phyloP scores from a whole-genome alignment of 2,329 filamentous ascomycete genomes.

The Didymella pinodella region DNA sequence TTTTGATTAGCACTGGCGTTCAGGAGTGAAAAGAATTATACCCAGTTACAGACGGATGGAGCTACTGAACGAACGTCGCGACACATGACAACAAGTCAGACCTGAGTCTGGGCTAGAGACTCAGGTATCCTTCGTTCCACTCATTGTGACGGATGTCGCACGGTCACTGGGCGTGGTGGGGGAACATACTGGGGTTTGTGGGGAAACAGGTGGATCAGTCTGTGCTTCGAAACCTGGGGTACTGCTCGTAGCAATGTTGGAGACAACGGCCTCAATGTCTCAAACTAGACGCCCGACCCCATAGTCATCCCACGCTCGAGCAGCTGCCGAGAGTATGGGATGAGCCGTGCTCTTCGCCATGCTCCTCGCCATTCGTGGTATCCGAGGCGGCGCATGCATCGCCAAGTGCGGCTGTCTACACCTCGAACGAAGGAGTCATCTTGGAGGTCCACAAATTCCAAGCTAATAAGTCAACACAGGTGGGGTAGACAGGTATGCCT shows the following conservation, averaged over 20 bases:
- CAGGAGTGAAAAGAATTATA: conserved; percentile 9
- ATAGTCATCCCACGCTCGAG: conserved; percentile 8
- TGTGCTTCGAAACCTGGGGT: conserved; percentile 14
- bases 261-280: background rate
- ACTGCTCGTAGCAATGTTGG: conserved; percentile 22
- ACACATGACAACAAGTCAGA: background rate
- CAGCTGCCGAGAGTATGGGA: conserved; percentile 12
- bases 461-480: background rate
- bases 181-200: background rate
- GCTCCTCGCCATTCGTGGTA: conserved; percentile 1
- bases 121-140: background rate
- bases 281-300: background rate
- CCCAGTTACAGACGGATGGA: conserved; percentile 6
- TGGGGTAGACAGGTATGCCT: background rate
- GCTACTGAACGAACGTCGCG: background rate
- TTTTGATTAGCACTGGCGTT: conserved; percentile 13
- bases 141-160: background rate
- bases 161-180: background rate
- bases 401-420: conserved; percentile 16
- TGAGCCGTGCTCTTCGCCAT: background rate
- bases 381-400: conserved; percentile 2
- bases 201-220: conserved; percentile 6
- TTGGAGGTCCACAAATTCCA: conserved; percentile 6
- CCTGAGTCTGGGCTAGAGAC: background rate
- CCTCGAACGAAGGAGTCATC: background rate